Evolutionary conservation across 352 stramenopile genomes (phyloP), one percentile per base, ranked within the genome.

Genomic region (Elongisporangium anandrum): DNA sequence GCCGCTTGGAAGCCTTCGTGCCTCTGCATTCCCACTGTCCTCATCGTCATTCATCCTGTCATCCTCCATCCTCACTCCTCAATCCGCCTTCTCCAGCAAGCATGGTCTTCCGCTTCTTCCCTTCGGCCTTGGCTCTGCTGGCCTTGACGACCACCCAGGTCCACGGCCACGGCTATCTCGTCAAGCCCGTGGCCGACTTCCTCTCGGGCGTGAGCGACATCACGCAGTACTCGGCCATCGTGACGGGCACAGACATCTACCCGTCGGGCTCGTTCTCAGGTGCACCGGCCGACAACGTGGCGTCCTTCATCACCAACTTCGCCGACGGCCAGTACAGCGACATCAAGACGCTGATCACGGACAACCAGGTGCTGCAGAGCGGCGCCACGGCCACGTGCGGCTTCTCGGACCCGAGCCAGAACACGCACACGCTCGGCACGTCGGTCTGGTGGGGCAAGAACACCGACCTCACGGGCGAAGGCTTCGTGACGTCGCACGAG

Each of bases 161-260:
- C 12, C 51, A 65, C 3, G 69, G 68, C 10, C 69, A 75, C 57
- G 63, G 49, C 41, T 75, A 87, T 65, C 77, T 87, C 50, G 63
- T 78, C 19, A 64, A 85, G 16, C 77, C 79, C 3, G 72, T 66
- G 49, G 72, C 68, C 38, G 69, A 69, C 64, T 79, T 72, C 22
- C 73, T 76, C 57, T 65, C 60, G 50, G 21, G 41, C 1, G 66
- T 62, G 52, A 59, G 79, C 34, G 65, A 72, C 48, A 73, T 68
- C 54, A 71, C 65, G 10, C 65, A 77, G 22, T 70, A 70, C 50
- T 69, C 68, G 52, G 65, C 60, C n/a, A 70, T 64, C 2, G 70
- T 76, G 24, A 48, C 66, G 29, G 61, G 61, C 41, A 59, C 59
- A 21, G 66, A 16, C 17, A 70, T 69, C 24, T 68, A 65, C 19